A percentile compares a stretch with the other conserved stretches of the same genome.
Conservation (phyloP, 176 grass and related monocot genomes). For the Thinopyrum elongatum region DNA sequence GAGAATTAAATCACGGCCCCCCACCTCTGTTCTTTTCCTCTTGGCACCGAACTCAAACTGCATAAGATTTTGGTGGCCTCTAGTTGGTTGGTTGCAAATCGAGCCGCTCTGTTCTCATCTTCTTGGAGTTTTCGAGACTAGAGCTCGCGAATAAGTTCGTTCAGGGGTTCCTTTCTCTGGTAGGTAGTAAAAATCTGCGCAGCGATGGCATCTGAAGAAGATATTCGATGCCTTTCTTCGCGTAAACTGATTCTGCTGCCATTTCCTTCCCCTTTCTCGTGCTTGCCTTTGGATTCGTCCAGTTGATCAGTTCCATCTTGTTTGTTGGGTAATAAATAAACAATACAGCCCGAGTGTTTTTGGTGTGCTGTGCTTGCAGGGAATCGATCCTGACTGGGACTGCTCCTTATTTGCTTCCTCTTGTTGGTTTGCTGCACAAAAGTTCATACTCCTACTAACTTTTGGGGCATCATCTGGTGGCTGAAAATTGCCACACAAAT, state of each 20-base stretch:
- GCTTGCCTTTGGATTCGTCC: constrained; percentile 17
- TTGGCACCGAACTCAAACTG: background rate
- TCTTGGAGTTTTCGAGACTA: background rate
- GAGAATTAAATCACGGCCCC: background rate
- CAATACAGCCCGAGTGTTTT: background rate
- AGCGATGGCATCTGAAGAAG: background rate
- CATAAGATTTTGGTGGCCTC: background rate
- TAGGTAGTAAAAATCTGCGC: background rate
- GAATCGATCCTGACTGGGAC: constrained; percentile 5
- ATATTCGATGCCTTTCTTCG: background rate
- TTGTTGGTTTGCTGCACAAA: constrained; percentile 23
- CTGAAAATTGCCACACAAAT: background rate
- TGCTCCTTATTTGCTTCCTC: constrained; percentile 28
- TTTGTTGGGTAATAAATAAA: background rate
- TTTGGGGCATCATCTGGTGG: background rate
- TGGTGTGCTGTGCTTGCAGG: constrained; percentile 24
- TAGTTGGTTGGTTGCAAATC: background rate
- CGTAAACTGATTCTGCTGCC: background rate
- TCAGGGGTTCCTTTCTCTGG: background rate
- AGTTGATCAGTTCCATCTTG: background rate
- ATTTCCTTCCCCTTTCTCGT: constrained; percentile 3
- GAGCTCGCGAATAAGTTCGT: constrained; percentile 7
- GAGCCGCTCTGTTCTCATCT: background rate
- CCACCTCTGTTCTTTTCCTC: background rate
- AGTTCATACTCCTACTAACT: background rate